Conservation (phyloP, 139 green algal genomes). For the Eudorina sp. region DNA sequence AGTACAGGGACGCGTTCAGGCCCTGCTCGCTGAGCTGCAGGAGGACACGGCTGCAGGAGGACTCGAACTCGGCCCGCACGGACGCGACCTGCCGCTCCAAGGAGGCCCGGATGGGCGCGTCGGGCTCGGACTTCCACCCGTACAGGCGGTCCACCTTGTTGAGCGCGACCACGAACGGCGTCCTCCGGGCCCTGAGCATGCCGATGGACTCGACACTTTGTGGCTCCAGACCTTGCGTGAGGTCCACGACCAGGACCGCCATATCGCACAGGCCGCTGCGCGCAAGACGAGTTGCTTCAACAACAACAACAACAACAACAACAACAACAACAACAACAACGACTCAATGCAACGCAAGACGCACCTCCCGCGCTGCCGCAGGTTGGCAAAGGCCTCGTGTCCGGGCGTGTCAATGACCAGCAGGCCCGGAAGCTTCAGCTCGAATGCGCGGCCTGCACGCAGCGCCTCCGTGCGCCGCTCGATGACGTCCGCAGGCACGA, state of each 20-base stretch:
- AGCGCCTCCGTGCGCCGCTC: slow-evolving; percentile 85
- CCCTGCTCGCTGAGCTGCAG: slow-evolving; percentile 82
- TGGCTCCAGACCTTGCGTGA: slow-evolving; percentile 99
- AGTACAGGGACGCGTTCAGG: slow-evolving; percentile 98
- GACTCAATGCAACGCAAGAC: no score
- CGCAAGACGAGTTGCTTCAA: no score
- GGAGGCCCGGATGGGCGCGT: slow-evolving; percentile 85
- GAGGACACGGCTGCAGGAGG: slow-evolving; percentile 53
- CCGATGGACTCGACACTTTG: slow-evolving; percentile 99
- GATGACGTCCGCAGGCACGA: slow-evolving; percentile 91
- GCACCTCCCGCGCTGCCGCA: slow-evolving; percentile 87
- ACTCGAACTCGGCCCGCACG: slow-evolving; percentile 75
- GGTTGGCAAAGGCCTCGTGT: slow-evolving; percentile 98
- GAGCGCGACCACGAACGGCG: slow-evolving; percentile 98
- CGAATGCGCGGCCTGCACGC: slow-evolving; percentile 70
- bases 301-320: no score
- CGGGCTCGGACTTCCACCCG: slow-evolving; percentile 86
- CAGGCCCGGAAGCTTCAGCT: slow-evolving; percentile 91
- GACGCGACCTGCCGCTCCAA: slow-evolving; percentile 84
- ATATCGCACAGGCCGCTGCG: slow-evolving; percentile 95
- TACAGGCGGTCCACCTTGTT: slow-evolving; percentile 99
- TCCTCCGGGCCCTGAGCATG: slow-evolving; percentile 96
- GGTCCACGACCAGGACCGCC: slow-evolving; percentile 97
- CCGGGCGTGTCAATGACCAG: slow-evolving; percentile 99
- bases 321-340: no score